Evolutionary conservation across 768 basidiomycete genomes (phyloP).

Genomic region (Leccinum olivaceopallidum): DNA sequence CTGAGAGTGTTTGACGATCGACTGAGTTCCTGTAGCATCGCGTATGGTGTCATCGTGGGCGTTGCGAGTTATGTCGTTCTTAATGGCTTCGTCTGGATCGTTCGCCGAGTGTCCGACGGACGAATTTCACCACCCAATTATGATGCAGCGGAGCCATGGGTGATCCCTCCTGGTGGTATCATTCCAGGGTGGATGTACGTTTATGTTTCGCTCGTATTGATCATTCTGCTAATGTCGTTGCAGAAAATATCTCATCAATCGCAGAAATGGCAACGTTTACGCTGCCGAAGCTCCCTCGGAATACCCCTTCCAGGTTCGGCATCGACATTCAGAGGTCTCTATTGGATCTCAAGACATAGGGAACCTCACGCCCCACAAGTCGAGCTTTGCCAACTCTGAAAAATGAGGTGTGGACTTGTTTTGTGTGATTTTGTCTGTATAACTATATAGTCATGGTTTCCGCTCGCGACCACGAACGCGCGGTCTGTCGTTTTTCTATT

Average conservation of each 20-base stretch:
- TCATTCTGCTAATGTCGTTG: not conserved
- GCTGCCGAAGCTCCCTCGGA: constrained; percentile 18
- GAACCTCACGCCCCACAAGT: constrained; percentile 24
- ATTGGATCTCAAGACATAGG: constrained; percentile 34
- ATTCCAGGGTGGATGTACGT: constrained; percentile 69
- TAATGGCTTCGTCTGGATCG: constrained; percentile 63
- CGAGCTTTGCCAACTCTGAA: constrained; percentile 30
- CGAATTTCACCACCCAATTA: constrained; percentile 64
- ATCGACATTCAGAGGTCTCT: constrained; percentile 33
- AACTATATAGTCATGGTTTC: constrained; percentile 11
- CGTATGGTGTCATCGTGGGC: constrained; percentile 87
- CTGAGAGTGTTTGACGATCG: not conserved
- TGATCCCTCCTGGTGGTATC: constrained; percentile 69
- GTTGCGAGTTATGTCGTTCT: constrained; percentile 68
- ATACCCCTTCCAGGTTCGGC: constrained; percentile 33
- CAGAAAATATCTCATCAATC: constrained; percentile 31
- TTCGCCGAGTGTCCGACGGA: constrained; percentile 58
- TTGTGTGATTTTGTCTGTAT: not conserved
- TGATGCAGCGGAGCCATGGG: constrained; percentile 67
- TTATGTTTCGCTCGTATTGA: not conserved
- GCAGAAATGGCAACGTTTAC: not conserved
- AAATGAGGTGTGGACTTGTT: constrained; percentile 16
- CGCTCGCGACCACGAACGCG: constrained; percentile 17
- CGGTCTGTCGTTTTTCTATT: constrained; percentile 7
- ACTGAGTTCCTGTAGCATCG: constrained; percentile 54